These are phyloP conservation scores for Colletotrichum limetticola DNA, from an alignment of 2,329 filamentous ascomycete genomes.

Conservation along the genomic window DNA sequence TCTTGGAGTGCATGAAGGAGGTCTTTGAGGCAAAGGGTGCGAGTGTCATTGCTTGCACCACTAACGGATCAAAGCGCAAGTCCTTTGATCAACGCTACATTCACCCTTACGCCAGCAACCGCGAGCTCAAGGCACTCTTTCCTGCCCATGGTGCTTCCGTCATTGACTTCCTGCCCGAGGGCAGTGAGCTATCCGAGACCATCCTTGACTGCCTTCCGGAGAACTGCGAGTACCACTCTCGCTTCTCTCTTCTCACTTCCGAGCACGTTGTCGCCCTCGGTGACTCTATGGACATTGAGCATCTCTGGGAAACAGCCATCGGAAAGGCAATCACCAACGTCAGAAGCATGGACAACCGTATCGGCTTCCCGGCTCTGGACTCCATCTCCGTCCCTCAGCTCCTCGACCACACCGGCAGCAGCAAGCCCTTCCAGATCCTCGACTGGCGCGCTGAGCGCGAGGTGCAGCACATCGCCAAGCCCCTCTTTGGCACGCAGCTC, in stretches of 20 bases:
- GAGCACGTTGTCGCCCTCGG: conserved; percentile 12
- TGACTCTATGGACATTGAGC: conserved; percentile 27
- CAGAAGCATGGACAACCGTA: conserved; percentile 1
- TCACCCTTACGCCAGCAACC: conserved; percentile 41
- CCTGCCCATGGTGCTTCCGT: conserved; percentile 38
- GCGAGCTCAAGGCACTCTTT: conserved; percentile 44
- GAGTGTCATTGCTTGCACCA: conserved; percentile 39
- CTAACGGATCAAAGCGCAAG: conserved; percentile 23
- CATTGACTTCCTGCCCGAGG: conserved; percentile 46
- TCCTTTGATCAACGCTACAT: conserved; percentile 29
- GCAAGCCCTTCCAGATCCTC: conserved; percentile 45
- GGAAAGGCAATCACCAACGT: conserved; percentile 33
- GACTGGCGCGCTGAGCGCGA: conserved; percentile 51
- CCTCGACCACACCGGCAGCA: conserved; percentile 25
- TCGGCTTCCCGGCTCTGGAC: conserved; percentile 7
- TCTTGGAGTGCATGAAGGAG: conserved; percentile 41
- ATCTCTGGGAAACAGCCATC: conserved; percentile 39
- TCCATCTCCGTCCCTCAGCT: conserved; percentile 41
- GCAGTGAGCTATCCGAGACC: conserved; percentile 40
- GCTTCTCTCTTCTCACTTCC: conserved; percentile 33
- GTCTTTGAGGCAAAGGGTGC: conserved; percentile 31
- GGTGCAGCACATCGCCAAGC: conserved; percentile 39
- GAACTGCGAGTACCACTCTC: conserved; percentile 41
- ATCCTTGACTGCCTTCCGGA: conserved; percentile 40
- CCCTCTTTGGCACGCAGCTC: conserved; percentile 38